phyloP scores from a whole-genome alignment of 2,329 filamentous ascomycete genomes.

The Fonsecaea multimorphosa region DNA sequence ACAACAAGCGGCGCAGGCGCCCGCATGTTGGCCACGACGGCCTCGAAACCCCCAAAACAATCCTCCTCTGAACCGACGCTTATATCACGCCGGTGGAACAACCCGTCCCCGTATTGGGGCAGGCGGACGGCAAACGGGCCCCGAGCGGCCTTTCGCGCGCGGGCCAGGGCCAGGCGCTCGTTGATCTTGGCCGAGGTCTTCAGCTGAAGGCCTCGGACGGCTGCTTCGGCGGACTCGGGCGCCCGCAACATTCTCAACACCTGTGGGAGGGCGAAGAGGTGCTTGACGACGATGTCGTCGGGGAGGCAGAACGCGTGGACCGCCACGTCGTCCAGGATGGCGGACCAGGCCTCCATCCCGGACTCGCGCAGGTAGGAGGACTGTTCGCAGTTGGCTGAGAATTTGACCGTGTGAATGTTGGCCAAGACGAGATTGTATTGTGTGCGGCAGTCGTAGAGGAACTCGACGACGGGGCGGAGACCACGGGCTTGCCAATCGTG shows the following conservation, averaged over 20 bases:
- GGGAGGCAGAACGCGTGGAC: slow-evolving; percentile 59
- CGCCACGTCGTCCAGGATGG: slow-evolving; percentile 54
- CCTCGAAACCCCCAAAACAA: not conserved
- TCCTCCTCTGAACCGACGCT: not conserved
- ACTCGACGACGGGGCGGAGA: slow-evolving; percentile 46
- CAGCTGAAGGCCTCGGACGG: slow-evolving; percentile 49
- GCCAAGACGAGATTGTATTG: slow-evolving; percentile 60
- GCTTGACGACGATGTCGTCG: slow-evolving; percentile 57
- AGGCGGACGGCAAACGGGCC: slow-evolving; percentile 3
- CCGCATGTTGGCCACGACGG: slow-evolving; percentile 11
- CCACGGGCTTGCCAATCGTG: slow-evolving; percentile 47
- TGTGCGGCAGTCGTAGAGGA: slow-evolving; percentile 59
- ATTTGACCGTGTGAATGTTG: slow-evolving; percentile 55
- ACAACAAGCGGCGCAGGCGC: not conserved
- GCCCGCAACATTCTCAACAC: slow-evolving; percentile 59
- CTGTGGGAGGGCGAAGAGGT: slow-evolving; percentile 56
- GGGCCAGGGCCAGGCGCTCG: not conserved
- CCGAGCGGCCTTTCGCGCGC: not conserved
- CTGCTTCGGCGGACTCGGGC: slow-evolving; percentile 46
- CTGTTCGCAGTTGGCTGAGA: slow-evolving; percentile 51
- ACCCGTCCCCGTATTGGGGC: not conserved
- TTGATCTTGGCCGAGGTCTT: slow-evolving; percentile 36
- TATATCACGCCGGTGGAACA: slow-evolving; percentile 4
- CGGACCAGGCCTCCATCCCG: slow-evolving; percentile 58
- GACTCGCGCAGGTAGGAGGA: slow-evolving; percentile 52